Evolutionary conservation across 1,284 basidiomycete species (phyloP), one percentile per base, ranked within the genome.

Genomic region (Ceratobasidium papillatum): DNA sequence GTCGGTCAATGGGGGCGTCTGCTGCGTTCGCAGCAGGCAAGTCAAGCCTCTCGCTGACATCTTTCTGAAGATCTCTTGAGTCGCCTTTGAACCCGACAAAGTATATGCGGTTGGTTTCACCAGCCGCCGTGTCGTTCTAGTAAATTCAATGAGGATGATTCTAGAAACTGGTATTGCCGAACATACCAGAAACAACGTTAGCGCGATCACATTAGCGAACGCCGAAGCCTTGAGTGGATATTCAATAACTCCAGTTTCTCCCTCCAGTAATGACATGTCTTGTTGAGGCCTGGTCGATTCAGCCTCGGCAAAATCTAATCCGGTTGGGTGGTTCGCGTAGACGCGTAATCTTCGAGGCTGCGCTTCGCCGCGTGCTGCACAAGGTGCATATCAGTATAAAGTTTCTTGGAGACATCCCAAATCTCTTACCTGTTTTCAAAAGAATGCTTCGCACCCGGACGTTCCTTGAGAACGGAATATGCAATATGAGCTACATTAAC

Each of bases 51-150:
- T 88, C 86, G 30, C 85, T 85, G 27, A 83, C 86, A 65, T 92
- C 90, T 77, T 87, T 89, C 77, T 86, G 84, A 12, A 83, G 81
- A n/a, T 85, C 84, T 61, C 86, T 84, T 54, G 85, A 84, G 77
- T 94, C 91, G 56, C 93, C 93, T 80, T 89, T 90, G 84, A 95
- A 95, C 14, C 94, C 94, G 64, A 94, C 80, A 79, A 89, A 95
- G 79, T 91, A 95, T 54, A 94, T 81, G 47, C 89, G 84, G 1
- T 90, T 87, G 5, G 82, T 79, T 8, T 92, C 90, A 32, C 85
- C 89, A 1, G 89, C 90, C 2, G 85, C 84, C 0, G 93, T 84
- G 65, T 94, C 87, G 74, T 87, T 88, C 92, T 92, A 78, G 61
- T 25, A 47, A 27, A 38, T 14, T 8, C 27, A 49, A 22, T 51